Percentiles rank a stretch among this genome's conserved stretches.
Evolutionary conservation across 208 protist genomes (phyloP).

Genomic region (Trypanosoma theileri): DNA sequence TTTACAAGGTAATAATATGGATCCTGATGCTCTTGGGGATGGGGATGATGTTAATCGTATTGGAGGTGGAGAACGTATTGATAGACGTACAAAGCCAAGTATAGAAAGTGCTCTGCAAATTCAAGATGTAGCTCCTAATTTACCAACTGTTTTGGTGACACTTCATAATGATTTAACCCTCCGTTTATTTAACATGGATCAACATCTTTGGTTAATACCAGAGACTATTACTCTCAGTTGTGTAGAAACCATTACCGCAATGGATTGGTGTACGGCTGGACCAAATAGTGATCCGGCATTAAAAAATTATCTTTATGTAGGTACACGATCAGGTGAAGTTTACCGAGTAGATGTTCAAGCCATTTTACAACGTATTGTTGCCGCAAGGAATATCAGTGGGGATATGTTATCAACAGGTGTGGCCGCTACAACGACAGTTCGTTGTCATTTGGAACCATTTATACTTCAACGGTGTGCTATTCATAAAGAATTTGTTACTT

Average conservation of each 20-base stretch:
- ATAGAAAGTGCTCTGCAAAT: slow-evolving; percentile 43
- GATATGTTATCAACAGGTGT: slow-evolving; percentile 24
- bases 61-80: not conserved
- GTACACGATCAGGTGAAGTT: slow-evolving; percentile 29
- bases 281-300: slow-evolving; percentile 13
- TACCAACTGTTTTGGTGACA: slow-evolving; percentile 51
- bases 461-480: slow-evolving; percentile 10
- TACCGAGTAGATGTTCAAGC: slow-evolving; percentile 21
- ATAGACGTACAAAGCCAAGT: slow-evolving; percentile 19
- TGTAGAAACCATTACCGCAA: slow-evolving; percentile 52
- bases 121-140: slow-evolving; percentile 35
- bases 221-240: slow-evolving; percentile 51
- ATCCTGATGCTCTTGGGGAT: slow-evolving; percentile 6
- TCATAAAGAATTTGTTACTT: slow-evolving; percentile 30
- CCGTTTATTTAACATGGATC: slow-evolving; percentile 58
- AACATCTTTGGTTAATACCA: slow-evolving; percentile 57
- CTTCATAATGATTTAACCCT: slow-evolving; percentile 65
- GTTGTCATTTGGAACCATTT: slow-evolving; percentile 22
- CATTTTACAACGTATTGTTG: slow-evolving; percentile 17
- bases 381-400: not conserved
- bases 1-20: slow-evolving; percentile 1
- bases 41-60: slow-evolving; percentile 13
- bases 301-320: slow-evolving; percentile 18
- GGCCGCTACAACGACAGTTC: slow-evolving; percentile 26
- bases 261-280: slow-evolving; percentile 47